phyloP scores from a whole-genome alignment of 2,329 filamentous ascomycete genomes.

The Talaromyces atroroseus region DNA sequence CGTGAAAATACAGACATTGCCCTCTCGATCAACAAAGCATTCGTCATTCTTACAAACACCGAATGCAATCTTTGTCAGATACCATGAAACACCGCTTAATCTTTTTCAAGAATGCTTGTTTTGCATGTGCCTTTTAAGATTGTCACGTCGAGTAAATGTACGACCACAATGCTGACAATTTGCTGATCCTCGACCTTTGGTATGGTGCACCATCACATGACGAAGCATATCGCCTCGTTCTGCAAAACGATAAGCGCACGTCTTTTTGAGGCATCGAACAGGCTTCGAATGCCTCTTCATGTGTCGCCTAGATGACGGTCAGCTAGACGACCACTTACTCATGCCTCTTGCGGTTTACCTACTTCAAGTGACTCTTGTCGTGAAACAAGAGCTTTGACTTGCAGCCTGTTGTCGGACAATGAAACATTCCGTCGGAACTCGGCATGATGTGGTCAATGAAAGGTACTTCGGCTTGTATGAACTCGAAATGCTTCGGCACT shows the following conservation, averaged over 20 bases:
- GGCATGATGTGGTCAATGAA: conserved; percentile 2
- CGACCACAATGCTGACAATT: conserved; percentile 1
- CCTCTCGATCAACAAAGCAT: background rate
- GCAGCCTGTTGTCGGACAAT: background rate
- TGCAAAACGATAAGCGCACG: background rate
- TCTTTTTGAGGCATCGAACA: background rate
- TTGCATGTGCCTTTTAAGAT: background rate
- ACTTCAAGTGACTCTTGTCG: background rate
- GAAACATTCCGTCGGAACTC: background rate
- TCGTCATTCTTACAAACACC: background rate
- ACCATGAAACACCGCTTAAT: background rate
- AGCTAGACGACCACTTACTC: background rate
- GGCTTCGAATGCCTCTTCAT: conserved; percentile 1
- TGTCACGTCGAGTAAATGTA: background rate
- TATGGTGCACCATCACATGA: conserved; percentile 1
- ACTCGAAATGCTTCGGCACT: background rate
- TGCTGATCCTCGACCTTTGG: background rate
- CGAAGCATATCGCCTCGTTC: background rate
- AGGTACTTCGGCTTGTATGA: background rate
- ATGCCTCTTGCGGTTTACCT: background rate
- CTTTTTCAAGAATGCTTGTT: background rate
- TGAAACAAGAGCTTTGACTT: background rate
- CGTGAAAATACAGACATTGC: background rate
- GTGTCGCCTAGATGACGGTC: conserved; percentile 1
- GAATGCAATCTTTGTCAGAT: background rate